Evolutionary conservation across 2,329 filamentous ascomycete species (phyloP).

Genomic region (Cytospora paraplurivora): DNA sequence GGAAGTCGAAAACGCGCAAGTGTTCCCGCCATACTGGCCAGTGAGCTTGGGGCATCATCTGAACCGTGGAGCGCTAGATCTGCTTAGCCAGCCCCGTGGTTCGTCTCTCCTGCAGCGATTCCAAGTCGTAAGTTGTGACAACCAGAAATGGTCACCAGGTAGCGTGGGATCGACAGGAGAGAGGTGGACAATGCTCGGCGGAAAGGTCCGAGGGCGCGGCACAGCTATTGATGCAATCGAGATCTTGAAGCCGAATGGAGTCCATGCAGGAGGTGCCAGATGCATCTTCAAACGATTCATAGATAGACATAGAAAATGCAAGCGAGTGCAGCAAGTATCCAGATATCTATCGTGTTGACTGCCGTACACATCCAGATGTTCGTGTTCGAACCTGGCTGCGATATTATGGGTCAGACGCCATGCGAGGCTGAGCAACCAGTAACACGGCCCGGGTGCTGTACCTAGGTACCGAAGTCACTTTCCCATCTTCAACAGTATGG

Average conservation of each 20-base stretch:
- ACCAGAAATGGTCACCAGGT: background rate
- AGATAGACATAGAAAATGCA: background rate
- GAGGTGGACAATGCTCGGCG: background rate
- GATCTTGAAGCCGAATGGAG: background rate
- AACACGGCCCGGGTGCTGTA: background rate
- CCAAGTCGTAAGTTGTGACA: background rate
- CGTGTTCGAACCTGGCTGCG: background rate
- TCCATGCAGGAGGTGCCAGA: background rate
- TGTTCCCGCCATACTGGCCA: background rate
- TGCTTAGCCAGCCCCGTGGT: background rate
- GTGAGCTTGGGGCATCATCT: background rate
- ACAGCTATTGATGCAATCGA: background rate
- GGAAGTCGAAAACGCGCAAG: constrained; percentile 9
- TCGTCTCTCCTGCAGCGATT: background rate
- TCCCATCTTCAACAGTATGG: constrained; percentile 24
- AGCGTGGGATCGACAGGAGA: background rate
- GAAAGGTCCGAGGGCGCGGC: background rate
- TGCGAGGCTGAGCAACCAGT: constrained; percentile 13
- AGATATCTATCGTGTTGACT: background rate
- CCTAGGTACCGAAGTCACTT: constrained; percentile 29
- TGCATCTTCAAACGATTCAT: background rate
- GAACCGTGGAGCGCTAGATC: background rate
- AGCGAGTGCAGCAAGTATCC: background rate
- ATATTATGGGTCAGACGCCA: constrained; percentile 14
- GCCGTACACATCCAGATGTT: background rate